Percentiles rank a stretch among this genome's conserved stretches.
Evolutionary conservation across 2,329 filamentous ascomycete species (phyloP).

Genomic region (Aureobasidium sp.): DNA sequence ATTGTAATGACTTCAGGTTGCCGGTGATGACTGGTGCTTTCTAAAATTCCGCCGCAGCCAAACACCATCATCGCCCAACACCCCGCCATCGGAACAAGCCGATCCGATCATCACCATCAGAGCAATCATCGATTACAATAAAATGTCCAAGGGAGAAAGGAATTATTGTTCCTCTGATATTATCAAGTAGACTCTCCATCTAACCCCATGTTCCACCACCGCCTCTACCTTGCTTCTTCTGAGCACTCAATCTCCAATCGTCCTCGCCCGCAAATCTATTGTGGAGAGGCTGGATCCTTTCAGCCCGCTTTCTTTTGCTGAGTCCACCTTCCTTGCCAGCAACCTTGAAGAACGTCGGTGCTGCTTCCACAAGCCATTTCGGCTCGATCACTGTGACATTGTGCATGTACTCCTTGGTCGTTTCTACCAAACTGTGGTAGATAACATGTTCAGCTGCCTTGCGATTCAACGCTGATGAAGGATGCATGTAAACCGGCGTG

Average conservation of each 20-base stretch:
- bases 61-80: not conserved
- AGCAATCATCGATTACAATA: too few species aligned
- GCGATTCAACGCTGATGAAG: constrained; percentile 82
- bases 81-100: constrained; percentile 8
- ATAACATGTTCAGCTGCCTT: constrained; percentile 96
- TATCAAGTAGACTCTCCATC: too few species aligned
- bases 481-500: constrained; percentile 91
- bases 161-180: too few species aligned
- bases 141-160: too few species aligned
- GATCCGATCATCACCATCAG: not conserved
- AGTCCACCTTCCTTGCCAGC: constrained; percentile 69
- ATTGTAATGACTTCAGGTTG: constrained; percentile 20
- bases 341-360: constrained; percentile 99
- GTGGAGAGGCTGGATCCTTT: constrained; percentile 90
- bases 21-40: not conserved
- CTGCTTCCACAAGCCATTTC: constrained; percentile 86
- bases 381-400: constrained; percentile 88
- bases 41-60: constrained; percentile 6
- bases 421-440: constrained; percentile 83
- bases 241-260: constrained; percentile 87
- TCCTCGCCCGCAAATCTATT: constrained; percentile 89
- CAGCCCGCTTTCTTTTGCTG: constrained; percentile 85
- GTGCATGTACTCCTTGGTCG: constrained; percentile 98
- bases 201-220: constrained; percentile 92
- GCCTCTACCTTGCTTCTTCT: constrained; percentile 73